These are phyloP conservation scores for Xerophyta viscosa DNA, from an alignment of 106 monocot genomes.

Conservation along the genomic window DNA sequence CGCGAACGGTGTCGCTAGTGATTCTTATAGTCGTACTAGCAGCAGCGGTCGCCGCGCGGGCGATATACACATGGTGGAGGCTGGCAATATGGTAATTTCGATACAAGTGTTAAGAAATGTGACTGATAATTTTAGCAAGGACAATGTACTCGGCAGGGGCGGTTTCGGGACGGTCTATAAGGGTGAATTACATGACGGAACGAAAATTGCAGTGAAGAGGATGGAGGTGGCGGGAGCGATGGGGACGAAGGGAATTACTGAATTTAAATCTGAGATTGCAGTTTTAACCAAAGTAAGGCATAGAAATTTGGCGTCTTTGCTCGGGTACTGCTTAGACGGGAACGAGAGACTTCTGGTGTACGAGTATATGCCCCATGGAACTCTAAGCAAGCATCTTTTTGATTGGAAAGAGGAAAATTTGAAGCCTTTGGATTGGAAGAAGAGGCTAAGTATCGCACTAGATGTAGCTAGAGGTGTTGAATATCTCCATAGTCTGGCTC, in stretches of 20 bases:
- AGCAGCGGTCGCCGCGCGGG: slow-evolving; percentile 23
- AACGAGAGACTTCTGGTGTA: slow-evolving; percentile 53
- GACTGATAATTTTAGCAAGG: slow-evolving; percentile 42
- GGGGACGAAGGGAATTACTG: slow-evolving; percentile 38
- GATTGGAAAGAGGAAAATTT: slow-evolving; percentile 19
- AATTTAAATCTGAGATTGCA: slow-evolving; percentile 46
- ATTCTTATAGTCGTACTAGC: slow-evolving; percentile 23
- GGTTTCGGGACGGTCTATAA: slow-evolving; percentile 56
- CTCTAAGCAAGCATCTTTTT: slow-evolving; percentile 36
- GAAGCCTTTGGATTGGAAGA: slow-evolving; percentile 45
- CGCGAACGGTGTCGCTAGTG: slow-evolving; percentile 8
- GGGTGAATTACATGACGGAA: slow-evolving; percentile 47
- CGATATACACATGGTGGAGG: slow-evolving; percentile 25
- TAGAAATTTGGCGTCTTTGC: slow-evolving; percentile 35
- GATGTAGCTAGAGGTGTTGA: slow-evolving; percentile 55
- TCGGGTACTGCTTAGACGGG: slow-evolving; percentile 46
- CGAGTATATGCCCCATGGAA: slow-evolving; percentile 58
- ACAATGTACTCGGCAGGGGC: slow-evolving; percentile 38
- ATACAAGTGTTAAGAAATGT: slow-evolving; percentile 42
- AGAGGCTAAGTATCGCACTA: slow-evolving; percentile 40
- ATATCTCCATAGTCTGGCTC: slow-evolving; percentile 40
- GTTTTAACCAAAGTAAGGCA: slow-evolving; percentile 44
- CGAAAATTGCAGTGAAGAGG: slow-evolving; percentile 45
- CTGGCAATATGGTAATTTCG: slow-evolving; percentile 40
- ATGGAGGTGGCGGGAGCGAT: slow-evolving; percentile 31